Evolutionary conservation across 208 protist species (phyloP), one percentile per base, ranked within the genome.

Genomic region (Herpetomonas tarakana): DNA sequence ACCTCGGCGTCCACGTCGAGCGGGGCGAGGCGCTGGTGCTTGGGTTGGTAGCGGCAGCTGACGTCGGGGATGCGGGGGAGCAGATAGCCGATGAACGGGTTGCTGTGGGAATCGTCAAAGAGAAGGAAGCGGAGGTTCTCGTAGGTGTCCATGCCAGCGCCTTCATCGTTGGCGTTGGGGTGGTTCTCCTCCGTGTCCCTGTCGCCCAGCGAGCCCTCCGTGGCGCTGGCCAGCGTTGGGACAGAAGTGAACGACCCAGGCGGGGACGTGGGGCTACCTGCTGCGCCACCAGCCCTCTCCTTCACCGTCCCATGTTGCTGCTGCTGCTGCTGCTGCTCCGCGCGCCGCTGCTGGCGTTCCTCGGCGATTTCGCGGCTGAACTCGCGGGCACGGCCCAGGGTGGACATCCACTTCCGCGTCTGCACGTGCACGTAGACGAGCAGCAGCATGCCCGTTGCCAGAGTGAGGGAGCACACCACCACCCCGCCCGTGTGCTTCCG

Each of bases 1-100:
- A 94, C 68, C 54, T 86, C 84, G 9, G 59, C 63, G 1, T 74
- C 74, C 9, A 78, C 71, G 47, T 91, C 58, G 30, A 94, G 79
- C 12, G 45, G 49, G 25, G 77, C 68, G 4, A 91, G 68, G 11
- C 70, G 82, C 55, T 91, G 88, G 53, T 91, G 88, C 65, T 81
- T 81, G 25, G 83, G 87, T 35, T 88, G 80, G 49, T 91, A 93
- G 25, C 65, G 78, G 29, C 72, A 74, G n/a, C 38, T 38, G 1
- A 74, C 45, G 6, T 71, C 61, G 11, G 65, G 39, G 50, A 74
- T 68, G 21, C 78, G 74, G 0, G 82, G 86, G 28, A 93, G 66
- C 16, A 90, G 62, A 35, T 81, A 59, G 14, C 71, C 74, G 1
- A 66, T 57, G 51, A 73, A 87, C 11, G 81, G 76, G 54, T 81